These are phyloP conservation scores for Hypholoma sublateritium DNA, from an alignment of 768 basidiomycete genomes.

Conservation along the genomic window DNA sequence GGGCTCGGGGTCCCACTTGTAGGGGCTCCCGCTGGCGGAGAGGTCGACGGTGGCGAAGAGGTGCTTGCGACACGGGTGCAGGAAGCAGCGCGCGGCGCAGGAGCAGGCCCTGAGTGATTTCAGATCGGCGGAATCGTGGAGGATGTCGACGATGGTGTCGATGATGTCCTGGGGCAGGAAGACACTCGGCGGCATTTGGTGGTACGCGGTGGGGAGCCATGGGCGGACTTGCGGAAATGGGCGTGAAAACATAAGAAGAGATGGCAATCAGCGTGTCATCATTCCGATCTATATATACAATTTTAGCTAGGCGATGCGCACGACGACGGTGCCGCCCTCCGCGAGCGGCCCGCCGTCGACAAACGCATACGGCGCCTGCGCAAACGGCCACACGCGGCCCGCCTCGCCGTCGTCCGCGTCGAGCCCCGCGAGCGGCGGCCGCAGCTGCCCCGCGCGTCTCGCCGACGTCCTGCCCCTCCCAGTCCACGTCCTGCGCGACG, in stretches of 20 bases:
- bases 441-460: constrained; percentile 42
- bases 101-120: not conserved
- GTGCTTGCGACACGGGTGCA: constrained; percentile 2
- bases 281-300: not conserved
- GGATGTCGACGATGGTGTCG: not conserved
- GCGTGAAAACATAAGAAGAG: not conserved
- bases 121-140: not conserved
- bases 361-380: constrained; percentile 54
- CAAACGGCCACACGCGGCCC: constrained; percentile 48
- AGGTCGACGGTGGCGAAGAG: not conserved
- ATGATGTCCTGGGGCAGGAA: constrained; percentile 1
- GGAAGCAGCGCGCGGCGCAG: not conserved
- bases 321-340: constrained; percentile 44
- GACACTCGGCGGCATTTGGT: not conserved
- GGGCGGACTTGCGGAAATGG: not conserved
- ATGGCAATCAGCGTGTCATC: too few species aligned
- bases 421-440: constrained; percentile 47
- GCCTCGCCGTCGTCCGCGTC: constrained; percentile 11
- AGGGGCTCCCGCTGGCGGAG: not conserved
- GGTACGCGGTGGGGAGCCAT: not conserved
- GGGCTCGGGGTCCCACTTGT: not conserved
- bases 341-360: constrained; percentile 34
- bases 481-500: constrained; percentile 77
- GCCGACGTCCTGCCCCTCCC: constrained; percentile 75
- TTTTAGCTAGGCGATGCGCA: constrained; percentile 33